Evolutionary conservation across 2,329 filamentous ascomycete genomes (phyloP), one percentile per base, ranked within the genome.

Genomic region (Verticillium isaacii): DNA sequence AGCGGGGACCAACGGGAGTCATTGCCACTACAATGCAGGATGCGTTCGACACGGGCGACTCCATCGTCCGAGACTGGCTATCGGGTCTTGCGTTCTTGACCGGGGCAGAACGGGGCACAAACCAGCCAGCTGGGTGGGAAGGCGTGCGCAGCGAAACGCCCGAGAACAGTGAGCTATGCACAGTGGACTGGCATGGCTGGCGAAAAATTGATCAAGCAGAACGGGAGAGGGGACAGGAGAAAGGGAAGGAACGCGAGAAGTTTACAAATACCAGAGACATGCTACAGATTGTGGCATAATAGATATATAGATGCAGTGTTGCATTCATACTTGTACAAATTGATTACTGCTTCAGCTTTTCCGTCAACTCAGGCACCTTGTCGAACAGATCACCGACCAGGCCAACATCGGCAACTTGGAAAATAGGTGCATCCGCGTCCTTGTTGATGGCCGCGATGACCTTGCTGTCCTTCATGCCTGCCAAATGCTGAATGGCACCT

Each of bases 401-500:
- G 14, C 95, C 95, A 60, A 98, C 93, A 77, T 99, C 95, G 5
- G 95, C 95, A 63, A 99, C 88, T 78, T 99, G 95, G 84, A 99
- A 99, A 69, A 99, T 99, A 34, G 95, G 95, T 62, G 95, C 95
- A 77, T 99, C 95, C 5, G 88, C 82, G 73, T 99, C 95, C 82
- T 99, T 99, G 84, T 99, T 99, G 73, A 99, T 98, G 15, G 92
- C 92, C 25, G 94, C 95, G 79, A 99, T 99, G 63, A 99, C 95
- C 82, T 99, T 99, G 82, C 93, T 97, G 74, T 99, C 95, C 85
- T 99, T 99, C 95, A 99, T 99, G 73, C 95, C 95, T 36, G 95
- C 95, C 78, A 99, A 78, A 82, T 99, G 95, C 80, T 99, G 95
- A 69, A 99, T 99, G 25, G 95, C 95, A 60, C 95, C 95, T 9